phyloP scores from a whole-genome alignment of 169 alveolate species.

The Plasmodium cynomolgi region DNA sequence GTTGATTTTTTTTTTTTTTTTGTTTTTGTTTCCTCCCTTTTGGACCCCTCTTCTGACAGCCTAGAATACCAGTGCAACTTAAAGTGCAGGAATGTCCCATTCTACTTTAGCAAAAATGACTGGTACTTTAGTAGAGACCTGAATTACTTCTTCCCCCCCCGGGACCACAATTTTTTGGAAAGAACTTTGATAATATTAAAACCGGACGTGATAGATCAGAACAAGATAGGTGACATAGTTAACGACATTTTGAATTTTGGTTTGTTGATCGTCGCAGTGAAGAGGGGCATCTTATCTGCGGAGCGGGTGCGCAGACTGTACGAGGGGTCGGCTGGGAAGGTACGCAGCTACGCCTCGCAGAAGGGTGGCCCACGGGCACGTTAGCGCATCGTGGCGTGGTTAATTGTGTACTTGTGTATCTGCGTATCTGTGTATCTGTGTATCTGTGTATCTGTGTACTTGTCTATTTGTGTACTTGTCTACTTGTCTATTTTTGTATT shows the following conservation, averaged over 20 bases:
- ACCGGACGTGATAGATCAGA: conserved; percentile 59
- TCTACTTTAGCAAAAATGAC: conserved; percentile 69
- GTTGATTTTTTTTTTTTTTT: neutral
- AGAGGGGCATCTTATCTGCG: conserved; percentile 45
- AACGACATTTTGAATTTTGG: conserved; percentile 61
- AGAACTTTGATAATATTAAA: conserved; percentile 60
- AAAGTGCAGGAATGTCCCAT: conserved; percentile 47
- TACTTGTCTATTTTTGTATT: neutral
- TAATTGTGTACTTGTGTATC: neutral
- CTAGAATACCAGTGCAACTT: conserved; percentile 66
- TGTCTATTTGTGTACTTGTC: neutral
- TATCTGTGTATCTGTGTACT: neutral
- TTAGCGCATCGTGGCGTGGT: neutral
- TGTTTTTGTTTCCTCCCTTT: neutral
- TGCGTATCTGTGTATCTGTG: neutral
- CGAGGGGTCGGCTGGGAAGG: conserved; percentile 32
- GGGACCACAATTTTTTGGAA: conserved; percentile 26
- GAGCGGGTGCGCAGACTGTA: conserved; percentile 34
- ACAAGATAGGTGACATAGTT: conserved; percentile 31
- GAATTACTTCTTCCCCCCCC: conserved; percentile 34
- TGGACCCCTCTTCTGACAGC: neutral
- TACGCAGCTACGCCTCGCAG: neutral
- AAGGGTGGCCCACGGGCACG: neutral
- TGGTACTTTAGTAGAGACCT: conserved; percentile 69
- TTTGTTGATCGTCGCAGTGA: conserved; percentile 56